A percentile compares a stretch with the other conserved stretches of the same genome.
Conservation (phyloP, 2,329 filamentous ascomycete genomes). For the Rutstroemia sp. region DNA sequence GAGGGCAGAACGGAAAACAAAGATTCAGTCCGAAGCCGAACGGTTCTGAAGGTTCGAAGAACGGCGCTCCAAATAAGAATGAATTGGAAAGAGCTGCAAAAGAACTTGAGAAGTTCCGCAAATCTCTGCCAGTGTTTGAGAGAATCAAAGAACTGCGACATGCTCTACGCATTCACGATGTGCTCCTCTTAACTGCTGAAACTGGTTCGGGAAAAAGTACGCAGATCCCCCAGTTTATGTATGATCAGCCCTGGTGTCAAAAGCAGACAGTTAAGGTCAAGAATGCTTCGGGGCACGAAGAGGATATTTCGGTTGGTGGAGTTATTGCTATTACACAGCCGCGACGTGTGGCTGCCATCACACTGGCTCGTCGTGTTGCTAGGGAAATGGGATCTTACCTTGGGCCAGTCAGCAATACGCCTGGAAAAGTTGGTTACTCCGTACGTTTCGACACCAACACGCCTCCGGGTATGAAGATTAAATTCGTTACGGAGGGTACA, state of each 20-base stretch:
- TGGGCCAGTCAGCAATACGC: slow-evolving; percentile 29
- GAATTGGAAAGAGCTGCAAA: slow-evolving; percentile 16
- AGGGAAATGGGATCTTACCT: slow-evolving; percentile 67
- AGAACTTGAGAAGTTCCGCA: slow-evolving; percentile 20
- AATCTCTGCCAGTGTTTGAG: slow-evolving; percentile 27
- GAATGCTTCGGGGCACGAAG: slow-evolving; percentile 25
- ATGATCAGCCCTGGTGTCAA: slow-evolving; percentile 71
- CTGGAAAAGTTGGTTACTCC: slow-evolving; percentile 70
- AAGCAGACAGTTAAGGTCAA: slow-evolving; percentile 46
- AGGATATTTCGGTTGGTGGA: slow-evolving; percentile 55
- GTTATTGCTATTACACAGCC: slow-evolving; percentile 93
- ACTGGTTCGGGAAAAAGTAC: slow-evolving; percentile 95
- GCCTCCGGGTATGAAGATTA: slow-evolving; percentile 76
- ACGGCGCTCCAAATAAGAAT: slow-evolving; percentile 8
- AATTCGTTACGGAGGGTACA: slow-evolving; percentile 95
- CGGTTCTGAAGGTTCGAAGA: background rate
- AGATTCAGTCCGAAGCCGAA: slow-evolving; percentile 1
- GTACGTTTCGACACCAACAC: slow-evolving; percentile 89
- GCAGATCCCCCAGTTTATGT: slow-evolving; percentile 88
- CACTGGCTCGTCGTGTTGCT: slow-evolving; percentile 79
- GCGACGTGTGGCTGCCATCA: slow-evolving; percentile 86
- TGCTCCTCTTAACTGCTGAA: slow-evolving; percentile 82
- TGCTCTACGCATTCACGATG: slow-evolving; percentile 39
- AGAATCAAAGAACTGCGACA: slow-evolving; percentile 25
- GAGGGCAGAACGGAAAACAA: background rate